Base-by-base conservation (phyloP, 2,329 filamentous ascomycete species). In the Sodiomyces alkalinus region DNA sequence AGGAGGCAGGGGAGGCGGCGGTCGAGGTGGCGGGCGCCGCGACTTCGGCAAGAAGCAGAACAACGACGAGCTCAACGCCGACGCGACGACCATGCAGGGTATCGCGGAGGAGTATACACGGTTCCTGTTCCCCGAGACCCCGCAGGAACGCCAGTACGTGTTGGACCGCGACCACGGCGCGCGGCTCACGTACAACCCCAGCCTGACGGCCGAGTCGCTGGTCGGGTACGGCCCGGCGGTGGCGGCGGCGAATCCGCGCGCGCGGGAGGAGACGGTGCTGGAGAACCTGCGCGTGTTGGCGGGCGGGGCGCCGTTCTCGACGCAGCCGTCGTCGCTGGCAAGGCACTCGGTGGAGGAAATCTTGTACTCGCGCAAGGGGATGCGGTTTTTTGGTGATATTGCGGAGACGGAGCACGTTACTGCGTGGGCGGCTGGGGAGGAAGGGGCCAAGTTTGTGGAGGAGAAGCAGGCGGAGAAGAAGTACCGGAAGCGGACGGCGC, bases 211-310 rank as follows among this genome's bases (percentile, higher is more conserved):
- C 35, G 52, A 53, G 20, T 37, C 40, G 19, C 30, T 35, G 19
- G 41, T 45, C 8, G 28, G 37, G 15, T 58, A 47, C 39, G 33
- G 28, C n/a, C 54, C 55, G 4, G 39, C 42, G 11, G 33, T 58
- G 28, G 48, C 52, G 6, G 35, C 45, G 17, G 47, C 50, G 19
- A 41, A 43, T 17, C 41, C 41, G 11, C 19, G 37, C 5, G 36
- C 43, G 14, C 43, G 16, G 25, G 27, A 18, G 11, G 28, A 29
- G 6, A 41, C 47, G 11, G 47, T 56, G 19, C 33, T 57, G 32
- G 41, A 48, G 33, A 54, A 45, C 29, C 46, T 58, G 27, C 48
- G 46, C 25, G 38, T 46, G 6, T 40, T 59, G 12, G 51, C 45
- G 22, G 43, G 47, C 7, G 52, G 54, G 16, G 15, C 20, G 17